phyloP scores from a whole-genome alignment of 768 basidiomycete species.

The Myochromella boudieri region DNA sequence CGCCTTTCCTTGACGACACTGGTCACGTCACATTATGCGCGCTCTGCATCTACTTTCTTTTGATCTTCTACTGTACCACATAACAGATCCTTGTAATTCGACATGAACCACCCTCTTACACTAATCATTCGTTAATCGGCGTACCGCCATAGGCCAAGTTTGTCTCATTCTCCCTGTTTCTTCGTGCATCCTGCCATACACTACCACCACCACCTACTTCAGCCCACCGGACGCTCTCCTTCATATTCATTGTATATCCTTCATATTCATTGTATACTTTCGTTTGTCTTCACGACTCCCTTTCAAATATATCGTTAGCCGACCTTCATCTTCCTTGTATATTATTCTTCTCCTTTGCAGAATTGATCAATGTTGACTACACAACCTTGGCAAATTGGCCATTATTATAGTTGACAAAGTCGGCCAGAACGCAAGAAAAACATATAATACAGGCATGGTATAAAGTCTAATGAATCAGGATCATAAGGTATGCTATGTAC shows the following conservation, averaged over 20 bases:
- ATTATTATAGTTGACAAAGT: no score
- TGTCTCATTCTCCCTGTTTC: neutral
- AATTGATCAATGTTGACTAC: slow-evolving; percentile 7
- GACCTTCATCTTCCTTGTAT: no score
- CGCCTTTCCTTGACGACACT: slow-evolving; percentile 3
- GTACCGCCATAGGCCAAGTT: neutral
- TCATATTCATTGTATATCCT: no score
- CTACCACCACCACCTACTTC: neutral
- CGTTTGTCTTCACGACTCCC: neutral
- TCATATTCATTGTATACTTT: no score
- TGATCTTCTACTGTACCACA: slow-evolving; percentile 11
- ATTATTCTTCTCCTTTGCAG: no score
- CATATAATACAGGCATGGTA: no score
- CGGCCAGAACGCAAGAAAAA: no score
- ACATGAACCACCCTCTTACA: no score
- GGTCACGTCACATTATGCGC: slow-evolving; percentile 4
- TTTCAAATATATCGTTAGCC: slow-evolving; percentile 9
- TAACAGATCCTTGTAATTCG: slow-evolving; percentile 8
- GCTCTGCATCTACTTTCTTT: no score
- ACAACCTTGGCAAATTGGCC: neutral
- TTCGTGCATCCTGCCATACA: slow-evolving; percentile 1
- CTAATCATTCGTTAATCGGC: slow-evolving; percentile 8
- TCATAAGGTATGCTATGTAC: neutral
- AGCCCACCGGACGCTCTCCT: neutral
- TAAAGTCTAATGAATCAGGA: neutral